These are phyloP conservation scores for Pterocarpus macrocarpus DNA, from an alignment of 306 rosid genomes.

Conservation along the genomic window DNA sequence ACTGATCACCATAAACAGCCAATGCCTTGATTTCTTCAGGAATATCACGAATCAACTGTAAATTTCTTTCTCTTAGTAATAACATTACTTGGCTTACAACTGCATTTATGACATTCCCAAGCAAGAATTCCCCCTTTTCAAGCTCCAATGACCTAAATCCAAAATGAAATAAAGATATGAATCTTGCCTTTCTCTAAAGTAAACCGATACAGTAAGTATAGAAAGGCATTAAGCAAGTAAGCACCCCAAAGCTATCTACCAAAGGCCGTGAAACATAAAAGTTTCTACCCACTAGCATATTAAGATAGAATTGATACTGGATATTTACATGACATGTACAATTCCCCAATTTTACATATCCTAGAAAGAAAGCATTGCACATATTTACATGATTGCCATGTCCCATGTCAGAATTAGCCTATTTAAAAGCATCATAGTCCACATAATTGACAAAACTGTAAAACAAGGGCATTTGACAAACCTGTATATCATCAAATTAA, in stretches of 20 bases:
- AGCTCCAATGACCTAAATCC: constrained; percentile 83
- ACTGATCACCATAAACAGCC: constrained; percentile 92
- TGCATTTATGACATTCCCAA: constrained; percentile 91
- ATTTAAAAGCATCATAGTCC: neutral
- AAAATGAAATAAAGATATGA: constrained; percentile 47
- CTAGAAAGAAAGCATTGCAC: constrained; percentile 18
- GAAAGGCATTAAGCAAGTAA: constrained; percentile 38
- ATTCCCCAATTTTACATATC: constrained; percentile 33
- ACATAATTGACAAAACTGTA: neutral
- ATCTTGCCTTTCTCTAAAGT: constrained; percentile 36
- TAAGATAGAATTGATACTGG: constrained; percentile 31
- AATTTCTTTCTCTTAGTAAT: constrained; percentile 83
- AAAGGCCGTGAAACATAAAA: constrained; percentile 15
- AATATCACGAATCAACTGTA: constrained; percentile 95
- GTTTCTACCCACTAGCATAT: constrained; percentile 23
- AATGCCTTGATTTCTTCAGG: constrained; percentile 96
- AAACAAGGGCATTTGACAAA: neutral
- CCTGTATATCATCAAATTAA: no score
- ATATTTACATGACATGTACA: constrained; percentile 22
- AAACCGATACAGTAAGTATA: constrained; percentile 36
- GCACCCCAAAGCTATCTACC: constrained; percentile 24
- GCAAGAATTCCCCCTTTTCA: constrained; percentile 84
- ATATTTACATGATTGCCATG: neutral
- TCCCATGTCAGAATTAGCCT: constrained; percentile 16
- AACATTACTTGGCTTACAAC: constrained; percentile 99